Percentiles rank a stretch among this genome's conserved stretches.
These are phyloP conservation scores for Dactylellina drechsleri DNA, from an alignment of 2,329 filamentous ascomycete genomes.

Conservation along the genomic window DNA sequence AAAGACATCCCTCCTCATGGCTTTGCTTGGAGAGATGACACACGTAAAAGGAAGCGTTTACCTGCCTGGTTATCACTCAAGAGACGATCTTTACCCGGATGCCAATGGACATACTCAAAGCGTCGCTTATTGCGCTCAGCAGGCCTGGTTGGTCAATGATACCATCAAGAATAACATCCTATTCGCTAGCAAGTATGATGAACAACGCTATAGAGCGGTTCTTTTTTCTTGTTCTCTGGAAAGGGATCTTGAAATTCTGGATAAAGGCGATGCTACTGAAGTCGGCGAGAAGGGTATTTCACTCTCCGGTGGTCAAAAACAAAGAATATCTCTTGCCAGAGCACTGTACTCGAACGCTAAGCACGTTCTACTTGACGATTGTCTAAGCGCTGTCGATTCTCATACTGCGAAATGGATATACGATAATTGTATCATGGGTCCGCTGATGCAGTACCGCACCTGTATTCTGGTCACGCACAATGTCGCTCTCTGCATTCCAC, in stretches of 20 bases:
- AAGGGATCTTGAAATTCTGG: conserved; percentile 89
- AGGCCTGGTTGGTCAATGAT: conserved; percentile 95
- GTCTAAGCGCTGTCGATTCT: conserved; percentile 93
- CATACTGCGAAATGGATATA: conserved; percentile 99
- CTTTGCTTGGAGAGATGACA: conserved; percentile 94
- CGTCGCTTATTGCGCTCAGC: conserved; percentile 94
- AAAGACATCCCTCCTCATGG: conserved; percentile 96
- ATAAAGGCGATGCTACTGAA: conserved; percentile 89
- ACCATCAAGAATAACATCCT: conserved; percentile 96
- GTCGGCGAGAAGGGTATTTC: conserved; percentile 98
- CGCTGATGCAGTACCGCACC: conserved; percentile 86
- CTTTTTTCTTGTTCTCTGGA: conserved; percentile 90
- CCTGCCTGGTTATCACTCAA: conserved; percentile 83
- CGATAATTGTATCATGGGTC: conserved; percentile 87
- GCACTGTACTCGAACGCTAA: conserved; percentile 95
- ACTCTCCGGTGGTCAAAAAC: conserved; percentile 95
- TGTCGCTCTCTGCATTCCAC: conserved; percentile 83
- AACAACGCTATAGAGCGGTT: conserved; percentile 85
- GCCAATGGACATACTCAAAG: conserved; percentile 89
- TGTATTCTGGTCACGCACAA: conserved; percentile 98
- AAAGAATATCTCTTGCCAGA: conserved; percentile 94
- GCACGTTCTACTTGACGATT: conserved; percentile 92
- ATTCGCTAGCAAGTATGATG: conserved; percentile 82
- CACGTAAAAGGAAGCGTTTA: conserved; percentile 81
- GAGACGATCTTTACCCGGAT: conserved; percentile 83